These are phyloP conservation scores for Venustampulla echinocandica DNA, from an alignment of 495 filamentous ascomycete species.

Conservation along the genomic window DNA sequence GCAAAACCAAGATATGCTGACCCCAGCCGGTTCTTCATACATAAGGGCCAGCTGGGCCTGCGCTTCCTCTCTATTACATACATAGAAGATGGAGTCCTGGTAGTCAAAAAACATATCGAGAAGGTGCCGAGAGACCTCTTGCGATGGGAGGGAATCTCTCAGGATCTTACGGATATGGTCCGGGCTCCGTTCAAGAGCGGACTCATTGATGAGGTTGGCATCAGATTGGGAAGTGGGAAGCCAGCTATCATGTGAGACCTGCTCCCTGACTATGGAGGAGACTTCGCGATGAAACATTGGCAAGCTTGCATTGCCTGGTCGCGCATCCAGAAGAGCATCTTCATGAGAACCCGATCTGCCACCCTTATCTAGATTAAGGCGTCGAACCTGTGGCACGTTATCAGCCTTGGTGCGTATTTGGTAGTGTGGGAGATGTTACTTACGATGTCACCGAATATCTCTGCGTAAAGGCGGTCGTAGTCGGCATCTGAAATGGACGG, in stretches of 20 bases:
- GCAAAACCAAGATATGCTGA: constrained; percentile 16
- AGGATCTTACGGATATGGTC: constrained; percentile 11
- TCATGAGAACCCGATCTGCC: not conserved
- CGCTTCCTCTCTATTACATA: constrained; percentile 10
- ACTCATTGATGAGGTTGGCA: constrained; percentile 2
- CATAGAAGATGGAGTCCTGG: constrained; percentile 16
- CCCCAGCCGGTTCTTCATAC: constrained; percentile 8
- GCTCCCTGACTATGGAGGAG: constrained; percentile 9
- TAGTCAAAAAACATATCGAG: constrained; percentile 13
- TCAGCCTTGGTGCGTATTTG: not conserved
- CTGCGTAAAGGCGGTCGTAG: constrained; percentile 10
- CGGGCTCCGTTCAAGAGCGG: constrained; percentile 6
- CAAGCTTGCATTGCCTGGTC: constrained; percentile 5
- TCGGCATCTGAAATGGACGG: constrained; percentile 10
- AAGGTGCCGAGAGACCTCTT: constrained; percentile 6
- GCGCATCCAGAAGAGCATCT: not conserved
- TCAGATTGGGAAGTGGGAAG: not conserved
- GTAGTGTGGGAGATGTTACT: not conserved
- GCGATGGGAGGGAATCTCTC: constrained; percentile 11
- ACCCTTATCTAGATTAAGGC: constrained; percentile 4
- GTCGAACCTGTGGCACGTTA: constrained; percentile 8
- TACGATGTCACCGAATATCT: constrained; percentile 13
- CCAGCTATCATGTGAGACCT: not conserved
- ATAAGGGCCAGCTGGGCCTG: constrained; percentile 9
- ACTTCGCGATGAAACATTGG: constrained; percentile 11